These are phyloP conservation scores for Acacia acuminata DNA, from an alignment of 306 rosid genomes.

Conservation along the genomic window DNA sequence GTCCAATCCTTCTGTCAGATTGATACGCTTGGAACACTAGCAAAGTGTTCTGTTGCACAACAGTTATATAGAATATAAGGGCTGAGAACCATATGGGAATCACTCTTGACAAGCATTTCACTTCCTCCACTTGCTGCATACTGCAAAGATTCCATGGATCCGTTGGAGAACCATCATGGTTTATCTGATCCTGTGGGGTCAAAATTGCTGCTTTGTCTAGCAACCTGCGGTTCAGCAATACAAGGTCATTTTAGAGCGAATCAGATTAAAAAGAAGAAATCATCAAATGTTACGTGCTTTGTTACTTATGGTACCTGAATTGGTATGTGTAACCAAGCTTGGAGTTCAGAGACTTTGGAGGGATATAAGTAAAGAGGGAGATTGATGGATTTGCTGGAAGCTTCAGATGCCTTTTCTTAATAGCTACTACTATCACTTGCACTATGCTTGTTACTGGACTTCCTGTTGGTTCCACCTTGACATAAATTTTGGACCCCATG, in stretches of 20 bases:
- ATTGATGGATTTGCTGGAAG: slow-evolving; percentile 42
- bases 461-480: slow-evolving; percentile 57
- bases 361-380: slow-evolving; percentile 44
- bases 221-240: slow-evolving; percentile 30
- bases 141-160: slow-evolving; percentile 61
- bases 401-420: slow-evolving; percentile 47
- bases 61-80: slow-evolving; percentile 28
- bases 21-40: slow-evolving; percentile 62
- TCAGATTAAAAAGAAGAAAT: background rate
- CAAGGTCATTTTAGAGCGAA: background rate
- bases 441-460: slow-evolving; percentile 57
- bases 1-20: slow-evolving; percentile 46
- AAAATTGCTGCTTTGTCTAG: slow-evolving; percentile 62
- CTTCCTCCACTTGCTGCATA: slow-evolving; percentile 69
- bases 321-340: slow-evolving; percentile 51
- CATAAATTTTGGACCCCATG: slow-evolving; percentile 50
- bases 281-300: background rate
- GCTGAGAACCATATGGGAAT: slow-evolving; percentile 57
- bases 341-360: slow-evolving; percentile 50
- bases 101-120: slow-evolving; percentile 54
- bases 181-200: slow-evolving; percentile 41
- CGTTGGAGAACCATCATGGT: slow-evolving; percentile 50
- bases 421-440: slow-evolving; percentile 52
- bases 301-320: slow-evolving; percentile 49
- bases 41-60: slow-evolving; percentile 46